A percentile compares a stretch with the other conserved stretches of the same genome.
Evolutionary conservation across 148 eudicot genomes (phyloP).

Genomic region (Simmondsia chinensis): DNA sequence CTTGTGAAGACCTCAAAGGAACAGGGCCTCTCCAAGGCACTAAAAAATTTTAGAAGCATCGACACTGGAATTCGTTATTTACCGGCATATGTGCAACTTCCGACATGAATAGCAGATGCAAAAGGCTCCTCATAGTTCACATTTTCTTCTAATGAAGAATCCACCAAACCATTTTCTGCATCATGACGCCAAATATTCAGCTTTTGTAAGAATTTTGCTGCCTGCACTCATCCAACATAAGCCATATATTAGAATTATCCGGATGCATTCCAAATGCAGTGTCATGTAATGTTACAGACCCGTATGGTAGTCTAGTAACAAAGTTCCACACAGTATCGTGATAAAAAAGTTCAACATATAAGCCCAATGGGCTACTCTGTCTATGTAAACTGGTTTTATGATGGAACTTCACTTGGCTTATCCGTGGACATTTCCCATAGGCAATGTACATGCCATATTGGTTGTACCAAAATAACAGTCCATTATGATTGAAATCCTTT

Average conservation of each 20-base stretch:
- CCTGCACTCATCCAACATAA: slow-evolving; percentile 32
- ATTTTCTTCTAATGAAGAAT: slow-evolving; percentile 8
- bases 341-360: no score
- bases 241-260: background rate
- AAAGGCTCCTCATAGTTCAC: slow-evolving; percentile 11
- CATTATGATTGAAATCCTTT: no score
- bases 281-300: background rate
- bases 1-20: no score
- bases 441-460: no score
- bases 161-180: slow-evolving; percentile 16
- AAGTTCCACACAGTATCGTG: no score
- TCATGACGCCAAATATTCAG: slow-evolving; percentile 23
- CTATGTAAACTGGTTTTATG: no score
- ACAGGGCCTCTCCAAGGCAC: no score
- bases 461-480: no score
- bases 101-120: slow-evolving; percentile 3
- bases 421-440: no score
- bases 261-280: background rate
- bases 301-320: background rate
- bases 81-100: slow-evolving; percentile 13
- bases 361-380: no score
- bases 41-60: no score
- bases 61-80: background rate
- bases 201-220: slow-evolving; percentile 44
- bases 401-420: no score